Base-by-base conservation (phyloP, 495 filamentous ascomycete species). In the Ascobolus immersus region DNA sequence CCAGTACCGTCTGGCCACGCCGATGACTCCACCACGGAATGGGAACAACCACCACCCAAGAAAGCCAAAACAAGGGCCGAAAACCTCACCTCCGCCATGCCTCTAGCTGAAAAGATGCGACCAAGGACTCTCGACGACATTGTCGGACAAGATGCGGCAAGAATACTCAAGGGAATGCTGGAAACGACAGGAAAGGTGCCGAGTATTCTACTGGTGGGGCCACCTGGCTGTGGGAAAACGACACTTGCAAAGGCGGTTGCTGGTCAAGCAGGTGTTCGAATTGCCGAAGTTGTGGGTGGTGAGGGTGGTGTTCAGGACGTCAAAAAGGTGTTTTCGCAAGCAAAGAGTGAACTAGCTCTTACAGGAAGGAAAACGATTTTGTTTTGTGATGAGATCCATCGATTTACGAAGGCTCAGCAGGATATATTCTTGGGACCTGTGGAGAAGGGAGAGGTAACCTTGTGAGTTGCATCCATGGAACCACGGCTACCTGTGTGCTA, bases 311-410 rank as follows among this genome's bases (percentile, higher is more conserved):
- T n/a, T n/a, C n/a, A n/a, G 11, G 86, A 94, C 46, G 80, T 55
- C 61, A 96, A 93, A 57, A 92, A 89, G 62, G 64, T 92, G 22
- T 93, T 94, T 41, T 53, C 53, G 32, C 81, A 93, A 44, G 79
- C 86, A 3, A 69, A 65, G 40, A 79, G 67, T 45, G 86, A 96
- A 51, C 54, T 89, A 28, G 53, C 59, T 4, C 52, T 96, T 21
- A 89, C 77, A 0, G 82, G 82, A 7, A 61, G 80, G 21, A 81
- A 78, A 53, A 94, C 86, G 4, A 91, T 96, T 42, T 69, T 96
- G 40, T 96, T 94, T 53, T 93, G 84, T 56, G 82, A 94, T 52
- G 82, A 94, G 52, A 90, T 94, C 37, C 82, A 94, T 52, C 67
- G 84, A 4, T 93, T 94, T 57, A 76, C 67, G 31, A 94, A 92